Evolutionary conservation across 148 eudicot species (phyloP).

Genomic region (Simmondsia chinensis): DNA sequence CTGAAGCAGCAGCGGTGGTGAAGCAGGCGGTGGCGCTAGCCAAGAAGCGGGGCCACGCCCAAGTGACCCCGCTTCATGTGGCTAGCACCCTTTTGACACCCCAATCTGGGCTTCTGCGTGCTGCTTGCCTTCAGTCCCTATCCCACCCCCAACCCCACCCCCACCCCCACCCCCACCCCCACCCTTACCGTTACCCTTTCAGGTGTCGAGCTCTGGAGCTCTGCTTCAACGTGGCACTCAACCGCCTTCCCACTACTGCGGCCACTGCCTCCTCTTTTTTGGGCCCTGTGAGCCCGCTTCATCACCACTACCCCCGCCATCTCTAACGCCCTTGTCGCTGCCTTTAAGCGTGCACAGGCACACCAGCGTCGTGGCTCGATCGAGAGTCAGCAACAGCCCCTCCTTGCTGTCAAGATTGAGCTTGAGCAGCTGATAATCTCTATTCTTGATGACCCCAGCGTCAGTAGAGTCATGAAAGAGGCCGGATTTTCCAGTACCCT

Average conservation of each 20-base stretch:
- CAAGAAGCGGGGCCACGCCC: conserved; percentile 68
- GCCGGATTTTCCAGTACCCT: conserved; percentile 80
- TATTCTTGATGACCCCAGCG: conserved; percentile 92
- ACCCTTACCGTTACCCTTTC: too few relatives aligned
- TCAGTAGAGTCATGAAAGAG: conserved; percentile 86
- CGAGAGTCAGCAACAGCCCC: conserved; percentile 71
- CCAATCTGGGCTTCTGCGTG: conserved; percentile 50
- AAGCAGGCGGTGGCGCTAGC: conserved; percentile 70
- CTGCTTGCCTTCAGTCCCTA: conserved; percentile 72
- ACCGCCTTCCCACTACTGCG: conserved; percentile 61
- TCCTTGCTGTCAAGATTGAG: conserved; percentile 64
- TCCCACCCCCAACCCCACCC: conserved; percentile 85
- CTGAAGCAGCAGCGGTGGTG: conserved; percentile 59
- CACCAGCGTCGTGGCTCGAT: conserved; percentile 73
- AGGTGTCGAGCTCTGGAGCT: conserved; percentile 86
- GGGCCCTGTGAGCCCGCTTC: conserved; percentile 23
- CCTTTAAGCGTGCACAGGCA: conserved; percentile 87
- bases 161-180: too few relatives aligned
- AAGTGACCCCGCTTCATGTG: conserved; percentile 90
- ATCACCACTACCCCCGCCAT: conserved; percentile 48
- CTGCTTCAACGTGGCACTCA: conserved; percentile 90
- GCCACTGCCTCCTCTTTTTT: conserved; percentile 45
- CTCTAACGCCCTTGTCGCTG: conserved; percentile 76
- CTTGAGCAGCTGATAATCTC: conserved; percentile 80
- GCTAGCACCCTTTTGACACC: conserved; percentile 65